These are phyloP conservation scores for Capronia coronata DNA, from an alignment of 2,329 filamentous ascomycete species.

Conservation along the genomic window DNA sequence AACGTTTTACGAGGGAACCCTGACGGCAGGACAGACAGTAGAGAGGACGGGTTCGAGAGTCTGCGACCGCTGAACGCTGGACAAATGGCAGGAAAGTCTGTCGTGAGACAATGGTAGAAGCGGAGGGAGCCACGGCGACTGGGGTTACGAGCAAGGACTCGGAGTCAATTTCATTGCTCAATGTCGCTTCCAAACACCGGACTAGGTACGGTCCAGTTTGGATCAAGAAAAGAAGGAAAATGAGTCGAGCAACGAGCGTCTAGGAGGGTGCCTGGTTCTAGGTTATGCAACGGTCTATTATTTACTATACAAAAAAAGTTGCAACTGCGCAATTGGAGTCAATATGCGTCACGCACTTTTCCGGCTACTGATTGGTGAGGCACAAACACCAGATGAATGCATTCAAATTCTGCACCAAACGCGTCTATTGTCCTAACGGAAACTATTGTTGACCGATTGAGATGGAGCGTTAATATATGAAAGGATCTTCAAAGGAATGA, in stretches of 20 bases:
- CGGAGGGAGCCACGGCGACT: constrained; percentile 16
- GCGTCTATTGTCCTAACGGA: too few relatives aligned
- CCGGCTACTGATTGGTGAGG: neutral
- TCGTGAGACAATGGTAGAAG: constrained; percentile 3
- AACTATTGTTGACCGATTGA: too few relatives aligned
- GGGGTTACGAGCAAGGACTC: constrained; percentile 2
- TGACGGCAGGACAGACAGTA: neutral
- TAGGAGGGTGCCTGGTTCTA: neutral
- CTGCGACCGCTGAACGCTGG: neutral
- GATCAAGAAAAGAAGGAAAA: neutral
- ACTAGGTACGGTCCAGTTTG: neutral
- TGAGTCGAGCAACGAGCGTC: neutral
- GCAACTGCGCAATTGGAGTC: neutral
- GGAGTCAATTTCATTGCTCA: neutral
- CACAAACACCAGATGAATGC: neutral
- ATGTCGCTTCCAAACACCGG: neutral
- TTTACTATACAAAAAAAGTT: neutral
- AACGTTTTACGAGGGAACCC: neutral
- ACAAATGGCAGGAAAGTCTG: constrained; percentile 2
- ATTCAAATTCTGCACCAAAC: neutral
- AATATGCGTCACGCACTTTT: neutral
- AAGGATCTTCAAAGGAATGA: too few relatives aligned
- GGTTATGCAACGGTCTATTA: neutral
- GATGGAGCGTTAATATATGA: neutral
- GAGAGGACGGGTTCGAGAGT: neutral